Evolutionary conservation across 1,139 yeast species (phyloP).

Genomic region (Geotrichum bryndzae): DNA sequence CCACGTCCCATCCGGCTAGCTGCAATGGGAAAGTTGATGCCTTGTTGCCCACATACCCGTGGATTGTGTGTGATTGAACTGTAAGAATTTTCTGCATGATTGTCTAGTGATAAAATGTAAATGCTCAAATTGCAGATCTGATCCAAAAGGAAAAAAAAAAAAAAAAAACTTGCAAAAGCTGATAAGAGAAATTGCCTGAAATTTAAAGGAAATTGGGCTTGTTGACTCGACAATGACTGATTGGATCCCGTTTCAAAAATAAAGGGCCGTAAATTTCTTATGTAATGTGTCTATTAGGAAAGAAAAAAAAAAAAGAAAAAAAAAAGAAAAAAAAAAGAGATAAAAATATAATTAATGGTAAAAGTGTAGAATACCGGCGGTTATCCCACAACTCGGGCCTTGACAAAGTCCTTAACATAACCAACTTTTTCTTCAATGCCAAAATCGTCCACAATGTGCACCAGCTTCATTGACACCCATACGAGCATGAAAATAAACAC

Average conservation of each 20-base stretch:
- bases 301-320: not conserved
- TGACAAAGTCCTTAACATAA: not conserved
- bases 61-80: slow-evolving; percentile 77
- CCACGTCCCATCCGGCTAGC: slow-evolving; percentile 77
- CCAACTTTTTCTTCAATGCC: slow-evolving; percentile 1
- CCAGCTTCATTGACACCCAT: slow-evolving; percentile 19
- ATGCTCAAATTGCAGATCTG: no score
- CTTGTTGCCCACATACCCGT: slow-evolving; percentile 80
- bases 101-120: not conserved
- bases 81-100: slow-evolving; percentile 39
- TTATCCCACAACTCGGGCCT: not conserved
- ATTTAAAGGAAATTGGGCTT: not conserved
- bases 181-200: not conserved
- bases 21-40: slow-evolving; percentile 80
- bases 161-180: not conserved
- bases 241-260: not conserved
- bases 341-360: no score
- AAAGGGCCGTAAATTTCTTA: not conserved
- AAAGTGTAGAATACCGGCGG: not conserved
- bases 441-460: slow-evolving; percentile 2
- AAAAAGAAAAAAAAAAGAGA: not conserved
- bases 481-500: slow-evolving; percentile 28
- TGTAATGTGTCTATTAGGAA: not conserved
- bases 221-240: not conserved
- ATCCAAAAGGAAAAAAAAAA: not conserved